phyloP scores from a whole-genome alignment of 1,284 basidiomycete species.

The Farysia itapuensis region DNA sequence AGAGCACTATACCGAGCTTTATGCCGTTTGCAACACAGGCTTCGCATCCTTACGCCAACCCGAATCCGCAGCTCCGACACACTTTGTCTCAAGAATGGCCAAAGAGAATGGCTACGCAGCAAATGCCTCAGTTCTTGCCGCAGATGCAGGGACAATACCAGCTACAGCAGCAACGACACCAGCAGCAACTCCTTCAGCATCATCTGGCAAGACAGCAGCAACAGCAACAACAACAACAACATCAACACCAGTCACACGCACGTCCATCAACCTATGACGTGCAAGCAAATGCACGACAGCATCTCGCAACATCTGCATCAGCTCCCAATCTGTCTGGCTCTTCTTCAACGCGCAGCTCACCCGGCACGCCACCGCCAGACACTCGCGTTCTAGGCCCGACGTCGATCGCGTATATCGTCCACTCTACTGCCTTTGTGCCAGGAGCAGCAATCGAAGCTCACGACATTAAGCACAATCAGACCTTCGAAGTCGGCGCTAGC shows the following conservation, averaged over 20 bases:
- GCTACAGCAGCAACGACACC: not conserved
- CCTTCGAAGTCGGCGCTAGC: conserved; percentile 65
- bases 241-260: too few species aligned
- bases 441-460: conserved; percentile 79
- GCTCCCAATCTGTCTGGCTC: not conserved
- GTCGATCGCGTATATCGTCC: conserved; percentile 79
- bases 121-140: not conserved
- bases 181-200: not conserved
- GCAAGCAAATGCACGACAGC: not conserved
- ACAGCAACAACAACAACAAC: not conserved
- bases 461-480: conserved; percentile 66
- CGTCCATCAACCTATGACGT: not conserved
- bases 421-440: conserved; percentile 82
- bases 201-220: not conserved
- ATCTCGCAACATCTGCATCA: not conserved
- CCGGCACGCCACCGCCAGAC: conserved; percentile 42
- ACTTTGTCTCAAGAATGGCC: not conserved
- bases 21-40: not conserved
- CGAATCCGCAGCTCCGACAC: not conserved
- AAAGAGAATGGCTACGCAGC: not conserved
- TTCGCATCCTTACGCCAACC: not conserved
- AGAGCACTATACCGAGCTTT: not conserved
- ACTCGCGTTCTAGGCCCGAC: conserved; percentile 70
- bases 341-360: conserved; percentile 4
- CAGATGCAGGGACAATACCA: too few species aligned